phyloP scores from a whole-genome alignment of 176 grass and related monocot genomes.

The Coix lacrymajobi region DNA sequence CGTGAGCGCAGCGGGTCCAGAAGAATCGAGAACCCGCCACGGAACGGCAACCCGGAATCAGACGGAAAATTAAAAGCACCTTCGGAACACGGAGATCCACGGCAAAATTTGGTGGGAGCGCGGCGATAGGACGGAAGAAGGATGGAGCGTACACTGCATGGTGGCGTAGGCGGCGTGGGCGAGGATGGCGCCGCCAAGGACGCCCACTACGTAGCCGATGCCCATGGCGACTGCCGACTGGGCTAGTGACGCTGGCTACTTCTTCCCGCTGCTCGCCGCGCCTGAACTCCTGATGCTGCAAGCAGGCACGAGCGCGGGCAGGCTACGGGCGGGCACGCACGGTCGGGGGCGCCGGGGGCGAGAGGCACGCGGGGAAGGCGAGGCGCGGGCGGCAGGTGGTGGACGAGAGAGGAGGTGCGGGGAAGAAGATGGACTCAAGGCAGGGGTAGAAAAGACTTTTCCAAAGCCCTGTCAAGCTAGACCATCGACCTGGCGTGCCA shows the following conservation, averaged over 20 bases:
- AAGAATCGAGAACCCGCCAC: neutral
- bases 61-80: neutral
- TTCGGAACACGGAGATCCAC: neutral
- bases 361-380: neutral
- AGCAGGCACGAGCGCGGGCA: neutral
- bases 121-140: neutral
- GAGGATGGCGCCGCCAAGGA: conserved; percentile 78
- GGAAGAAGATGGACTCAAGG: neutral
- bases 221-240: conserved; percentile 43
- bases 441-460: neutral
- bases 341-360: neutral
- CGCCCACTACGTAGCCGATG: conserved; percentile 66
- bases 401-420: neutral
- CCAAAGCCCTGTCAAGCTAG: neutral
- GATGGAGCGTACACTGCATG: conserved; percentile 62
- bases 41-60: neutral
- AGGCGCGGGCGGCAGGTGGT: neutral
- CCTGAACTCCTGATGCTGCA: neutral
- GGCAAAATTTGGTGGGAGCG: neutral
- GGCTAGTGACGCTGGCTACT: neutral
- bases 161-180: conserved; percentile 80
- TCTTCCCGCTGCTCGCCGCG: neutral
- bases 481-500: neutral
- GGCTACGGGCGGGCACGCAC: neutral
- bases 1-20: neutral